Conservation (phyloP, 805 yeast species). For the Pachysolen tannophilus region DNA sequence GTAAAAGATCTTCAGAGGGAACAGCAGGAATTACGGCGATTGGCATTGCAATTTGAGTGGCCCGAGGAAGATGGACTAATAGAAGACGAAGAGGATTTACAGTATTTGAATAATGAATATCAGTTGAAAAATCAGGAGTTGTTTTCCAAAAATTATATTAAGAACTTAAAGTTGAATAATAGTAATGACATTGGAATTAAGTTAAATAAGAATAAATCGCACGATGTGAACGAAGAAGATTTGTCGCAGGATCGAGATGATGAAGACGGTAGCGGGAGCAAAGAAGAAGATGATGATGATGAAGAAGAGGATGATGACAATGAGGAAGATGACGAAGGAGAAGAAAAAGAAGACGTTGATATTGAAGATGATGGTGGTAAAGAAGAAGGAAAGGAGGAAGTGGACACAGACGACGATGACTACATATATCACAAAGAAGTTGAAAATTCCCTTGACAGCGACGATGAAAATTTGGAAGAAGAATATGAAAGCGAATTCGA, state of each 20-base stretch:
- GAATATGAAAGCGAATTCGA: slow-evolving; percentile 5
- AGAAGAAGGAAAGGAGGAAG: no score
- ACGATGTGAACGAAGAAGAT: neutral
- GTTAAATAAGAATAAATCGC: neutral
- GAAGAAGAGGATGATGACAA: no score
- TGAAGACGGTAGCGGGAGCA: no score
- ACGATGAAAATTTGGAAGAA: slow-evolving; percentile 2
- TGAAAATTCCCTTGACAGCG: neutral
- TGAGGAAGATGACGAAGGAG: neutral
- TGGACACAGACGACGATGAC: neutral
- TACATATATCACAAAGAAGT: slow-evolving; percentile 1
- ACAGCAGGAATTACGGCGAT: neutral
- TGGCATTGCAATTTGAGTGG: slow-evolving; percentile 1
- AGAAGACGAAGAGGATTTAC: neutral
- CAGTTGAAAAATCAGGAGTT: slow-evolving; percentile 1
- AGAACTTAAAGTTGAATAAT: neutral
- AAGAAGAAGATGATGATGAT: no score
- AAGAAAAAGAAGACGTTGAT: neutral
- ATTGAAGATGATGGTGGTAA: slow-evolving; percentile 3
- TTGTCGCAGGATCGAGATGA: no score
- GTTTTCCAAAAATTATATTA: neutral
- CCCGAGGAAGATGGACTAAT: neutral
- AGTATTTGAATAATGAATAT: neutral
- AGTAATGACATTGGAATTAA: neutral
- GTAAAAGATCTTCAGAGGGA: neutral